phyloP scores from a whole-genome alignment of 345 rosid species.

The Noccaea bulbosa region DNA sequence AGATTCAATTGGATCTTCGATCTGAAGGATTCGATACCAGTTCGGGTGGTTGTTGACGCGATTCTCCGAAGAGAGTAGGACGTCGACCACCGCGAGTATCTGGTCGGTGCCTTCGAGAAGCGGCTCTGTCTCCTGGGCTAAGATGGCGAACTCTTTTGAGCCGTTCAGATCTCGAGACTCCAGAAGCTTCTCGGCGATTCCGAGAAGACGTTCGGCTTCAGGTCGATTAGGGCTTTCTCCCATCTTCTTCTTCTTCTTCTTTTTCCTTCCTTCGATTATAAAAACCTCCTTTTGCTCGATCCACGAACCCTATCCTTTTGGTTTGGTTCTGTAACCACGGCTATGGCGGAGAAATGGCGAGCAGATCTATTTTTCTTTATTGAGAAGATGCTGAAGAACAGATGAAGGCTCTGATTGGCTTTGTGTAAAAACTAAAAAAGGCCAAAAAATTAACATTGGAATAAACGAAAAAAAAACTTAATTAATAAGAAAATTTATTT shows the following conservation, averaged over 20 bases:
- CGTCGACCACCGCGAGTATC: slow-evolving; percentile 86
- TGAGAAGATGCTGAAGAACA: not conserved
- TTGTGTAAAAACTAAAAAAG: not conserved
- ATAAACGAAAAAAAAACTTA: not conserved
- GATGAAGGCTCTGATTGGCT: not conserved
- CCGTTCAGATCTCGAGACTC: slow-evolving; percentile 68
- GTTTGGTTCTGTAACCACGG: not conserved
- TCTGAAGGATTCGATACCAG: slow-evolving; percentile 85
- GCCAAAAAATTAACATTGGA: not conserved
- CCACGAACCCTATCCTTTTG: not conserved
- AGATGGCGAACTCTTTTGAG: slow-evolving; percentile 72
- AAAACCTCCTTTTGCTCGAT: not conserved
- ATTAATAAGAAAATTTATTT: not conserved
- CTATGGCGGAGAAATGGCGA: slow-evolving; percentile 17
- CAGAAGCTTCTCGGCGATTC: slow-evolving; percentile 83
- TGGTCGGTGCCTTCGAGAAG: slow-evolving; percentile 86
- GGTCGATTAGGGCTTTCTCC: slow-evolving; percentile 51
- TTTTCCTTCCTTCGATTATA: not conserved
- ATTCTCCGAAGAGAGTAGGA: slow-evolving; percentile 61
- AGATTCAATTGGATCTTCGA: slow-evolving; percentile 48
- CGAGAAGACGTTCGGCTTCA: slow-evolving; percentile 85
- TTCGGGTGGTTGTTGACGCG: slow-evolving; percentile 65
- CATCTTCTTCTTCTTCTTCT: slow-evolving; percentile 22
- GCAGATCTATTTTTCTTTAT: slow-evolving; percentile 19
- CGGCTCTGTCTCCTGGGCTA: slow-evolving; percentile 86